Conservation (phyloP, 176 grass and related monocot genomes). For the Carex cristatella region DNA sequence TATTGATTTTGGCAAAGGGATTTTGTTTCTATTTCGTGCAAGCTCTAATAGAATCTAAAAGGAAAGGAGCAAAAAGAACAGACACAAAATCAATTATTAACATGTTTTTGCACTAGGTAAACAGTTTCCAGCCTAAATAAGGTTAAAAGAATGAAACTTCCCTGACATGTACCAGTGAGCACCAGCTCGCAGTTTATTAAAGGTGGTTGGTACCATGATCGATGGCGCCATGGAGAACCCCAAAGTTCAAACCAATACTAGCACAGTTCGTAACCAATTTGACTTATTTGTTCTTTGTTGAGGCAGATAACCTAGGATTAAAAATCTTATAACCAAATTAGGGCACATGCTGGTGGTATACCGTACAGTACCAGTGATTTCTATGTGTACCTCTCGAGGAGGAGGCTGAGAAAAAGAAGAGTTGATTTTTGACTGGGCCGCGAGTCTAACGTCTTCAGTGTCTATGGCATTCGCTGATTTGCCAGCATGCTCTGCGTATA, state of each 20-base stretch:
- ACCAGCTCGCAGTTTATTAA: not conserved
- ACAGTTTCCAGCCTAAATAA: not conserved
- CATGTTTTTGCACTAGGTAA: not conserved
- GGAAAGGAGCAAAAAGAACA: not conserved
- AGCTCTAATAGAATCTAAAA: constrained; percentile 71
- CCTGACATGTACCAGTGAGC: not conserved
- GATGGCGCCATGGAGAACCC: not conserved
- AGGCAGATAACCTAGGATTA: not conserved
- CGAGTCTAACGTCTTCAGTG: constrained; percentile 79
- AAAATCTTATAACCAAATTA: not conserved
- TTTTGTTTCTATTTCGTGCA: constrained; percentile 67
- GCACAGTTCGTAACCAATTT: not conserved
- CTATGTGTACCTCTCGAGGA: constrained; percentile 71
- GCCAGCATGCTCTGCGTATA: constrained; percentile 82
- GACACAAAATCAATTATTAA: not conserved
- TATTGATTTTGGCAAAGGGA: constrained; percentile 75
- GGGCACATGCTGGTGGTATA: not conserved
- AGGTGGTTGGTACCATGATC: not conserved
- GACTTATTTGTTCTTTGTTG: too few relatives aligned
- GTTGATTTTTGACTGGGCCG: constrained; percentile 94
- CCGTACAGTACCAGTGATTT: not conserved
- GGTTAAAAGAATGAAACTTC: not conserved
- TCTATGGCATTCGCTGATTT: constrained; percentile 64
- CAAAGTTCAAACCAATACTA: not conserved
- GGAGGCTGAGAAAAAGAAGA: constrained; percentile 98